Percentiles rank a stretch among this genome's conserved stretches.
These are phyloP conservation scores for Spiraea crenata DNA, from an alignment of 331 rosid species.

Conservation along the genomic window DNA sequence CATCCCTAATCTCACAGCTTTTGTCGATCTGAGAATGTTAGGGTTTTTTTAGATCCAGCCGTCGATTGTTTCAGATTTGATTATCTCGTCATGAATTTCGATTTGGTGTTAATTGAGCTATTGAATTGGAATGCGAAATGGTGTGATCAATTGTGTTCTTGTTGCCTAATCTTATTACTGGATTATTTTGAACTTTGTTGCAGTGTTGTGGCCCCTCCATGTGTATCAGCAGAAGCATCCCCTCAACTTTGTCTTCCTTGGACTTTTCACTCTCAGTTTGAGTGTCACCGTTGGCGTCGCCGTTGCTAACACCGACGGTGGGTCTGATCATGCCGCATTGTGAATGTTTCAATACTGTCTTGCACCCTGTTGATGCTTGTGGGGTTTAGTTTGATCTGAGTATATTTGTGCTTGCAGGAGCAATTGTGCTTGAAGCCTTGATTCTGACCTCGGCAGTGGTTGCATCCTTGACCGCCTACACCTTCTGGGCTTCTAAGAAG, in stretches of 20 bases:
- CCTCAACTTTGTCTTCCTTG: conserved; percentile 78
- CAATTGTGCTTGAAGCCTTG: conserved; percentile 90
- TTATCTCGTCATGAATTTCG: too few relatives aligned
- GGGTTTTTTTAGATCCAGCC: neutral
- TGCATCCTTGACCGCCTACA: conserved; percentile 72
- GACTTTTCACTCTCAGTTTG: conserved; percentile 71
- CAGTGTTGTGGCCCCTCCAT: conserved; percentile 83
- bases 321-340: neutral
- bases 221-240: conserved; percentile 90
- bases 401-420: conserved; percentile 49
- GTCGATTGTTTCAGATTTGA: neutral
- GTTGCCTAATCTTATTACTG: neutral
- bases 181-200: conserved; percentile 15
- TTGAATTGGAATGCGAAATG: neutral
- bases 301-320: conserved; percentile 82
- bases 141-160: neutral
- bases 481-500: conserved; percentile 98
- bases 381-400: neutral
- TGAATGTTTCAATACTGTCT: neutral
- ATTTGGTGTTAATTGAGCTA: too few relatives aligned
- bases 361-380: neutral
- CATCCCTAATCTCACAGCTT: neutral
- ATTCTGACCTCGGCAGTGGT: conserved; percentile 86
- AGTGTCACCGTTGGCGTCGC: conserved; percentile 82
- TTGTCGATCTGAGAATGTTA: neutral